Base-by-base conservation (phyloP, 2,329 filamentous ascomycete genomes). In the Colletotrichum sp. region DNA sequence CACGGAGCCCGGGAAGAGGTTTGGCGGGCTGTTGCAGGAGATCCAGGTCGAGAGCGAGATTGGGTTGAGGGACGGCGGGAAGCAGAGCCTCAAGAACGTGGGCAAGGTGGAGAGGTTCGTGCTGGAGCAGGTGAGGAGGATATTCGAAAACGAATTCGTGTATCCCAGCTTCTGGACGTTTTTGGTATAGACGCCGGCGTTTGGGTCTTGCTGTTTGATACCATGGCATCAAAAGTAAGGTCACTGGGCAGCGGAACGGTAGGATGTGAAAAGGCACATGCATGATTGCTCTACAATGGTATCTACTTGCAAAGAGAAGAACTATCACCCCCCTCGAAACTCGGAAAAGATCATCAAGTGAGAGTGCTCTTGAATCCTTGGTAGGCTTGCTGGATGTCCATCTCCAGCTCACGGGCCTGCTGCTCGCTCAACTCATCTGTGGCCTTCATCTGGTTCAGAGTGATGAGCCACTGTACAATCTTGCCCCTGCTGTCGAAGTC, bases 81-180 rank as follows among this genome's bases (percentile, higher is more conserved):
- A 97, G 86, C 96, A 98, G 86, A 97, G 96, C 62, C 87, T 99
- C 76, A 98, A 98, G 89, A 99, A 99, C 83, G 96, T 99, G 66
- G 96, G 97, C 75, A 99, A 99, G 88, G 97, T 99, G 74, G 97
- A 99, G 87, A 94, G 95, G 80, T 99, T 99, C 84, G 95, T 99
- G 72, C 89, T 99, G 75, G 96, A 98, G 84, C 96, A 98, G 85
- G 97, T 99, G 77, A 93, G 96, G 82, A 92, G 96, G 81, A 98
- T 99, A 80, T 98, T 99, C 81, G 97, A 99, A 85, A 97, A 98
- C 83, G 97, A 99, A 84, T 97, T 98, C 86, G 96, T 98, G 77
- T 98, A 98, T 86, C 97, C 97, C 60, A 98, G 96, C 85, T 98
- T 97, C 85, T 98, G 96, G 96, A 98, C 96, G 1, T 98, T 98